Percentiles rank a stretch among this genome's conserved stretches.
Conservation (phyloP, 768 basidiomycete species). For the Baorangia bicolor region DNA sequence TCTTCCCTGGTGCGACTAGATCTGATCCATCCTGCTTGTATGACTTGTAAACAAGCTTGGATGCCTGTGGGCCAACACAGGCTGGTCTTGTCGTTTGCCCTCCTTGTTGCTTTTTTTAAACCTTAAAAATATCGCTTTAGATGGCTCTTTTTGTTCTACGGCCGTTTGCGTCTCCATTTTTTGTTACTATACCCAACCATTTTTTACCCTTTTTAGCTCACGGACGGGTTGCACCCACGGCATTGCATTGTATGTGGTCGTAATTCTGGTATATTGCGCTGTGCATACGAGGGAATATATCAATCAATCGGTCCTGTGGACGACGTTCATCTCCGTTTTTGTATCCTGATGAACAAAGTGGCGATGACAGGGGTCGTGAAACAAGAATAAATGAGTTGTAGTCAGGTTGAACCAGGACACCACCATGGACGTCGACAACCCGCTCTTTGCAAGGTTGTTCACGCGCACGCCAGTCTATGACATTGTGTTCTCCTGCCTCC, state of each 20-base stretch:
- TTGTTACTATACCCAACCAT: slow-evolving; percentile 26
- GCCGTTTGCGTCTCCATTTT: not conserved
- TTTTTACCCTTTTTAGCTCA: not conserved
- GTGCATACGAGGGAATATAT: slow-evolving; percentile 21
- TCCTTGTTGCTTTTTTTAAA: not conserved
- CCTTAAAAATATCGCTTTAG: not conserved
- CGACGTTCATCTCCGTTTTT: not conserved
- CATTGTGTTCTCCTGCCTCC: slow-evolving; percentile 17
- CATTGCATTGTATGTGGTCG: slow-evolving; percentile 24
- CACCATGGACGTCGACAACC: not conserved
- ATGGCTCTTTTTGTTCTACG: slow-evolving; percentile 3
- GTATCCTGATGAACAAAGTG: no score
- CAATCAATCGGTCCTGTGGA: slow-evolving; percentile 16
- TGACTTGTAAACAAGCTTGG: slow-evolving; percentile 5
- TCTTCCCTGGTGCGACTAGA: slow-evolving; percentile 53
- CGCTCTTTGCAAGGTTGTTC: slow-evolving; percentile 2
- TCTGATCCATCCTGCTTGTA: not conserved
- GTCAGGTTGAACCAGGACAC: no score
- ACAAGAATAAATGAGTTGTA: no score
- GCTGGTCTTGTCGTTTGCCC: slow-evolving; percentile 29
- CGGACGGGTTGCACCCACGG: slow-evolving; percentile 5
- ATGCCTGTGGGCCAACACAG: slow-evolving; percentile 18
- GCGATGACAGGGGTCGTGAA: no score
- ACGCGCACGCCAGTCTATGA: slow-evolving; percentile 24
- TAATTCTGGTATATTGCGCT: slow-evolving; percentile 27